Base-by-base conservation (phyloP, 2,329 filamentous ascomycete genomes). In the Cladosporium colombiae region DNA sequence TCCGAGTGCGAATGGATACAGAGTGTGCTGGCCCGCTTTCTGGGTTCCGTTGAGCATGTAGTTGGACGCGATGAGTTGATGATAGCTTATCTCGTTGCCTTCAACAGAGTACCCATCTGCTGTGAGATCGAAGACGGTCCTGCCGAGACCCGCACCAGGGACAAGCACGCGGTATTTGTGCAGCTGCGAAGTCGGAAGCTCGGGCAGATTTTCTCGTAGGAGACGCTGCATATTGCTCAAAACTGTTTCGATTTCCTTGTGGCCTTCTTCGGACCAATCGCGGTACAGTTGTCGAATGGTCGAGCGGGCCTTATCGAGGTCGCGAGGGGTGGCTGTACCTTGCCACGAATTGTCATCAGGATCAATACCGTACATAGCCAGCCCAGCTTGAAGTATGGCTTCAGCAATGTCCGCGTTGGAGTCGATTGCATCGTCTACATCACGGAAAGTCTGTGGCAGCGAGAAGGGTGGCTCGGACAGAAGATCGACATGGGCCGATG, bases 21-120 rank as follows among this genome's bases (percentile, higher is more conserved):
- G 83, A 10, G 83, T 87, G 78, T 93, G 92, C 68, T 90, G 83
- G 18, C 84, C 83, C 0, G 85, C 85, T 1, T 77, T 74, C 0
- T 81, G 72, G 5, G 89, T 91, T 71, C 83, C 84, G 76, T 94
- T 93, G 57, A 93, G 85, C 18, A 93, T 85, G 74, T 91, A 87
- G 68, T 85, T 86, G 66, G 91, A 96, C 1, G 92, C 92, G 66
- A 98, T 83, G n/a, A 99, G 86, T 76, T 97, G 92, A 77, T 99
- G 95, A 75, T 96, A 98, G 2, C 93, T 97, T 68, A 98, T 96
- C 79, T 99, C 82, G 75, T 97, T 98, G 31, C 94, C 94, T 77
- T 97, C 93, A 0, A 88, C 86, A 13, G 85, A 81, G 77, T 88
- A 96, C 13, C 95, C 93, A 1, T 81, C 82, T 31, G 81, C 81